Conservation (phyloP, 768 basidiomycete species). For the Postia placenta region DNA sequence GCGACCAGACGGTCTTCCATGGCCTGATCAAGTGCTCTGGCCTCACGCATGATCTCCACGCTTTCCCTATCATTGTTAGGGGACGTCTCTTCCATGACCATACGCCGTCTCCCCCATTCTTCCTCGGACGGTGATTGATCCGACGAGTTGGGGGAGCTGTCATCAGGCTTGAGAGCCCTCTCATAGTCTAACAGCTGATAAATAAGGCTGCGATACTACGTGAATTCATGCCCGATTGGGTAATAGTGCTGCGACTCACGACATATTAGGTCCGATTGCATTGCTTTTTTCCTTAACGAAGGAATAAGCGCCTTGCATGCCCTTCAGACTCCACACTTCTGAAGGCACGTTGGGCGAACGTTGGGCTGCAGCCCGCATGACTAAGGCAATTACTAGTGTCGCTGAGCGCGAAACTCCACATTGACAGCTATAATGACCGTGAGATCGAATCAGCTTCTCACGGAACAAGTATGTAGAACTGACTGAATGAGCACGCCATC, state of each 20-base stretch:
- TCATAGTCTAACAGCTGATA: slow-evolving; percentile 93
- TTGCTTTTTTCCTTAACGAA: slow-evolving; percentile 88
- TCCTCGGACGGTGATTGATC: slow-evolving; percentile 61
- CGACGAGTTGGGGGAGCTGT: slow-evolving; percentile 43
- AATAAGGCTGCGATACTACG: slow-evolving; percentile 58
- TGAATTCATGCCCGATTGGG: background rate
- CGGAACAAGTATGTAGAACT: slow-evolving; percentile 27
- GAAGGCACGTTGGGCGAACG: slow-evolving; percentile 60
- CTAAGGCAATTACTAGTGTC: slow-evolving; percentile 83
- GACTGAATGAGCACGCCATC: slow-evolving; percentile 85
- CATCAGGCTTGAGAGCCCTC: slow-evolving; percentile 53
- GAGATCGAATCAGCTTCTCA: background rate
- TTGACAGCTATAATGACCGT: slow-evolving; percentile 59
- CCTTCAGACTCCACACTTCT: slow-evolving; percentile 72
- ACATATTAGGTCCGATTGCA: slow-evolving; percentile 91
- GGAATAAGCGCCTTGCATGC: slow-evolving; percentile 86
- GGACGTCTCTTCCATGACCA: slow-evolving; percentile 48
- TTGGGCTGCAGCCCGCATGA: slow-evolving; percentile 86
- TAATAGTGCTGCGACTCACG: slow-evolving; percentile 46
- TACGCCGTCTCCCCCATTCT: slow-evolving; percentile 73
- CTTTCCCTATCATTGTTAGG: slow-evolving; percentile 52
- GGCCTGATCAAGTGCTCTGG: slow-evolving; percentile 77
- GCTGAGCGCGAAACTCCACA: slow-evolving; percentile 91
- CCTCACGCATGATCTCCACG: slow-evolving; percentile 62
- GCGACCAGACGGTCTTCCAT: slow-evolving; percentile 81